phyloP scores from a whole-genome alignment of 805 yeast species.

The Nakazawaea laoshanensis region DNA sequence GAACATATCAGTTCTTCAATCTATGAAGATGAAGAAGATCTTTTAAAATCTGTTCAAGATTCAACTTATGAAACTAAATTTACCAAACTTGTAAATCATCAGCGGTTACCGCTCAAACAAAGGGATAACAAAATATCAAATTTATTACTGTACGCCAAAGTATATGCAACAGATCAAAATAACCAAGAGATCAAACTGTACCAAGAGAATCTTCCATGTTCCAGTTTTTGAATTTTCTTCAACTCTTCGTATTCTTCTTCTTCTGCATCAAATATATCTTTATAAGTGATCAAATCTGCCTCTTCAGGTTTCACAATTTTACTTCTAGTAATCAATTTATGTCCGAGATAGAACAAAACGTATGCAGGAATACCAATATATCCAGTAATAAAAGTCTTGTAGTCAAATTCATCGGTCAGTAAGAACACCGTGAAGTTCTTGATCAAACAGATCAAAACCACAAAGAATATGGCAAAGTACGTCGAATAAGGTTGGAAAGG shows the following conservation, averaged over 20 bases:
- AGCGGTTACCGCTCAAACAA: too few species aligned
- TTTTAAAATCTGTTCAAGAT: too few species aligned
- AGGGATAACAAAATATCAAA: too few species aligned
- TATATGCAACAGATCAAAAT: not conserved
- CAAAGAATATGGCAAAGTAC: constrained; percentile 45
- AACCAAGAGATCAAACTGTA: constrained; percentile 10
- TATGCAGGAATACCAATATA: constrained; percentile 69
- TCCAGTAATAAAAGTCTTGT: constrained; percentile 66
- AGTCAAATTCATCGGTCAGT: constrained; percentile 44
- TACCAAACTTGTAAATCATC: too few species aligned
- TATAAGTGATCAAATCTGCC: constrained; percentile 52
- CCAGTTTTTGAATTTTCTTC: constrained; percentile 11
- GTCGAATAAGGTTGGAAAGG: constrained; percentile 68
- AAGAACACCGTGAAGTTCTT: constrained; percentile 66
- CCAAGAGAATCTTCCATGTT: constrained; percentile 10
- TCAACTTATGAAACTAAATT: too few species aligned
- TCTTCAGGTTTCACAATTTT: constrained; percentile 41
- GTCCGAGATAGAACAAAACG: constrained; percentile 44
- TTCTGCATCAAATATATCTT: constrained; percentile 47
- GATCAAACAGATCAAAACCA: constrained; percentile 47
- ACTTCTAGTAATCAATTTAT: constrained; percentile 48
- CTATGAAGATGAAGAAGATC: too few species aligned
- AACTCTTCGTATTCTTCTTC: constrained; percentile 28
- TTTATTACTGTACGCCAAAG: too few species aligned
- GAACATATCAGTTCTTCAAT: too few species aligned